phyloP scores from a whole-genome alignment of 345 rosid species.

The Orychophragmus violaceus region DNA sequence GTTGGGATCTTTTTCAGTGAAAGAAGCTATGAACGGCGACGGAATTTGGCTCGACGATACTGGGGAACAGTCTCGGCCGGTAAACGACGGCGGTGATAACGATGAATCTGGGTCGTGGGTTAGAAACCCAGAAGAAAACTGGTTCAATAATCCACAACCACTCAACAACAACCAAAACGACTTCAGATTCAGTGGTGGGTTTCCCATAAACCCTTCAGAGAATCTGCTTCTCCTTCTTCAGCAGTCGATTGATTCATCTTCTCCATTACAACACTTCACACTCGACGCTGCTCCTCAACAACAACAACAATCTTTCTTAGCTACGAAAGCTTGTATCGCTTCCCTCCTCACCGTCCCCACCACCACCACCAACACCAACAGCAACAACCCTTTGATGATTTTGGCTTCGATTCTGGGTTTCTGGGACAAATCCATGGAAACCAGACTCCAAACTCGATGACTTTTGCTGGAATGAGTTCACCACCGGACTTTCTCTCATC shows the following conservation, averaged over 20 bases:
- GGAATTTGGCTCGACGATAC: slow-evolving; percentile 46
- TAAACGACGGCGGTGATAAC: slow-evolving; percentile 2
- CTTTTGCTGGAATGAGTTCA: slow-evolving; percentile 25
- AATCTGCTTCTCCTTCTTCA: slow-evolving; percentile 42
- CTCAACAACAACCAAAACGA: slow-evolving; percentile 33
- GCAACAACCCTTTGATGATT: slow-evolving; percentile 48
- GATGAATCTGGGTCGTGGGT: slow-evolving; percentile 39
- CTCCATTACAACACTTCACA: slow-evolving; percentile 47
- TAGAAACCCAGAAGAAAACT: slow-evolving; percentile 55
- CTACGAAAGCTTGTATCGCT: slow-evolving; percentile 42
- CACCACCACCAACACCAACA: slow-evolving; percentile 18
- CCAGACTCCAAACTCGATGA: slow-evolving; percentile 37
- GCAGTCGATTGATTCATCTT: slow-evolving; percentile 50
- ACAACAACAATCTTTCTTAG: slow-evolving; percentile 40
- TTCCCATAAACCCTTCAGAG: slow-evolving; percentile 32
- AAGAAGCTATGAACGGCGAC: slow-evolving; percentile 53
- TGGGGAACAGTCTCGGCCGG: slow-evolving; percentile 15
- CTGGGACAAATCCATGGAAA: slow-evolving; percentile 37
- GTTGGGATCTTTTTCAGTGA: neutral
- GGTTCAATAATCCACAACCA: slow-evolving; percentile 35
- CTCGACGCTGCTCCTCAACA: slow-evolving; percentile 37
- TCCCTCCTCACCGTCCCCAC: slow-evolving; percentile 34
- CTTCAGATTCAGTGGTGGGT: slow-evolving; percentile 35
- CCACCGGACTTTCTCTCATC: slow-evolving; percentile 21
- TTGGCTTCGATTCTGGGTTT: slow-evolving; percentile 42